Conservation (phyloP, 306 rosid species). For the Vigna trinervia region DNA sequence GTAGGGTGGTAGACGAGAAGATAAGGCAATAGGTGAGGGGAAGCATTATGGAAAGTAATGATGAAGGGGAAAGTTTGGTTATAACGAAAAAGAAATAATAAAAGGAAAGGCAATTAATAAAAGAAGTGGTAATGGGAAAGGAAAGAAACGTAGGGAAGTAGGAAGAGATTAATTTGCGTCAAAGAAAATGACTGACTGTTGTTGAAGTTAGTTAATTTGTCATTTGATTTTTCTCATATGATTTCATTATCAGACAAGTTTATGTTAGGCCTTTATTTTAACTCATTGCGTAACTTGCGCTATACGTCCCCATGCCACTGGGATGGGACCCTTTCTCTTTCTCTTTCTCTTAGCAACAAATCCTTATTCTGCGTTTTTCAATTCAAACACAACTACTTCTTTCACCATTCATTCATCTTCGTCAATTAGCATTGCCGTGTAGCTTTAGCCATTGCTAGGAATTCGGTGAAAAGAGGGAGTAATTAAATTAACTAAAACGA, state of each 20-base stretch:
- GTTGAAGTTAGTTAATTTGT: slow-evolving; percentile 33
- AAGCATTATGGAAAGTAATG: too few species aligned
- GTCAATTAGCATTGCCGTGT: too few species aligned
- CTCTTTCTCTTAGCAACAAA: neutral
- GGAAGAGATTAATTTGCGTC: slow-evolving; percentile 40
- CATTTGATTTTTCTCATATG: slow-evolving; percentile 42
- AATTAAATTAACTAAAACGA: slow-evolving; percentile 13
- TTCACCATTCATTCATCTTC: too few species aligned
- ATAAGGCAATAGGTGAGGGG: too few species aligned
- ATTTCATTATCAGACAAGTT: slow-evolving; percentile 42
- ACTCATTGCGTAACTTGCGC: slow-evolving; percentile 63
- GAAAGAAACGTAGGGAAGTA: slow-evolving; percentile 37
- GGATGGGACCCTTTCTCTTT: slow-evolving; percentile 46
- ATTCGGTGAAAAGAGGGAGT: neutral
- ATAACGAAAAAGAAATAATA: too few species aligned
- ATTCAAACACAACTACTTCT: too few species aligned
- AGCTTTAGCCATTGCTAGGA: neutral
- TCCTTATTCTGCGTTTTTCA: too few species aligned
- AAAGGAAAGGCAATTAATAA: neutral
- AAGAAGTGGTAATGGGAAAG: slow-evolving; percentile 12
- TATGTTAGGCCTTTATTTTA: slow-evolving; percentile 22
- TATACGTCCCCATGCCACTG: slow-evolving; percentile 32
- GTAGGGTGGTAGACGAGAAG: too few species aligned
- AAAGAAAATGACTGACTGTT: slow-evolving; percentile 49
- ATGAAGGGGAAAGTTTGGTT: too few species aligned